A percentile compares a stretch with the other conserved stretches of the same genome.
phyloP scores from a whole-genome alignment of 345 rosid genomes.

The Hypericum perforatum region DNA sequence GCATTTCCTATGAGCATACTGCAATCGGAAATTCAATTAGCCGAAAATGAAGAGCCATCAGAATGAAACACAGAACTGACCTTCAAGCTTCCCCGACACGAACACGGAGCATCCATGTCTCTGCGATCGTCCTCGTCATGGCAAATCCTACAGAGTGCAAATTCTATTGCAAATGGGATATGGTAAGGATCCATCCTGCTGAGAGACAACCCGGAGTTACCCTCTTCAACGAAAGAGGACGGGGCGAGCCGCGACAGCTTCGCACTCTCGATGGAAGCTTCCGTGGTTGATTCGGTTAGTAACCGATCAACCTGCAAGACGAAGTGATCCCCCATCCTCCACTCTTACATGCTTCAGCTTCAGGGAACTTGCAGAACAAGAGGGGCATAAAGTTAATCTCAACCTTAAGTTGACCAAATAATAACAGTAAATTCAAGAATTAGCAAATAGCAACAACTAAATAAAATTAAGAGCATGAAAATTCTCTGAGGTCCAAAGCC shows the following conservation, averaged over 20 bases:
- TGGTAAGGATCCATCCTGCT: constrained; percentile 22
- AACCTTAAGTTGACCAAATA: too few species aligned
- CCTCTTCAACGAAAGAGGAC: constrained; percentile 14
- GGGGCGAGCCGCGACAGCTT: constrained; percentile 12
- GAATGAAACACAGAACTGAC: constrained; percentile 19
- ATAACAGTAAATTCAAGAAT: too few species aligned
- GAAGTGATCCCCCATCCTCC: constrained; percentile 72
- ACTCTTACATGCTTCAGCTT: not conserved
- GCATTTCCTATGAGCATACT: constrained; percentile 83
- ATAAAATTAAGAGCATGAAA: too few species aligned
- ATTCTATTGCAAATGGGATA: constrained; percentile 26
- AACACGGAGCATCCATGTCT: constrained; percentile 75
- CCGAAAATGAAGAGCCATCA: not conserved
- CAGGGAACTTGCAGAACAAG: constrained; percentile 12
- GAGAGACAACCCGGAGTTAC: constrained; percentile 18
- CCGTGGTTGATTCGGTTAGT: constrained; percentile 39
- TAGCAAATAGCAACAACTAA: too few species aligned
- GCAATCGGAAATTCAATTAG: constrained; percentile 8
- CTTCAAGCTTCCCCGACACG: constrained; percentile 85
- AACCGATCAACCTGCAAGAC: constrained; percentile 51
- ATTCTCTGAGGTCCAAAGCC: too few species aligned
- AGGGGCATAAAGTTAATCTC: too few species aligned
- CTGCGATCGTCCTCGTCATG: constrained; percentile 73
- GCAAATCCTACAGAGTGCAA: constrained; percentile 74
- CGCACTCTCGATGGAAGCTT: constrained; percentile 25